Evolutionary conservation across 192 early-diverging fungal genomes (phyloP).

Genomic region (Rhizoclosmatium sp.): DNA sequence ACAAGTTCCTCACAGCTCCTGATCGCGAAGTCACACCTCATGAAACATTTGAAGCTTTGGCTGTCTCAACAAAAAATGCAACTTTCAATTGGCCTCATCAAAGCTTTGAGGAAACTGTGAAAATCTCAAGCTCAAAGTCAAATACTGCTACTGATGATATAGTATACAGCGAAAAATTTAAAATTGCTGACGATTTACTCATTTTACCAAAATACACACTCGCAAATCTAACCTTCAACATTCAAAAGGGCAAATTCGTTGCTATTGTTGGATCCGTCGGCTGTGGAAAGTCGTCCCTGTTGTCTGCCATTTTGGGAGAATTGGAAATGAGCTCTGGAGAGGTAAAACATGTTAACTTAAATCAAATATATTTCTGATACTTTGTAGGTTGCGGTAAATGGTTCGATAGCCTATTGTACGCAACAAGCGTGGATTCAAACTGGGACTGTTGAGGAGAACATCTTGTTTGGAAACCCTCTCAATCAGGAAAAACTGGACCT

Average conservation of each 20-base stretch:
- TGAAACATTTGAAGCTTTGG: too few species aligned
- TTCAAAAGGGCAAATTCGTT: conserved; percentile 61
- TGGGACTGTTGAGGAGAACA: conserved; percentile 55
- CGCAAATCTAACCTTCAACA: conserved; percentile 42
- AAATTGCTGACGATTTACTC: too few species aligned
- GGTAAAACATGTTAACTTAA: neutral
- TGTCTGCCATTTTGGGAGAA: conserved; percentile 81
- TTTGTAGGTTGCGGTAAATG: neutral
- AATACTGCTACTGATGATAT: too few species aligned
- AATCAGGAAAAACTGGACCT: conserved; percentile 43
- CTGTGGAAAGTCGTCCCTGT: conserved; percentile 79
- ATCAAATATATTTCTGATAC: neutral
- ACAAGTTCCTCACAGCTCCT: too few species aligned
- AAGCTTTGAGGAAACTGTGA: neutral
- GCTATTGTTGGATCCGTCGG: conserved; percentile 80
- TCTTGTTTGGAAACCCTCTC: conserved; percentile 50
- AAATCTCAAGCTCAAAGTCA: neutral
- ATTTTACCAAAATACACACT: too few species aligned
- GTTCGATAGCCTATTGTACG: conserved; percentile 50
- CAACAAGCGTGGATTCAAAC: conserved; percentile 54
- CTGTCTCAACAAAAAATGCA: too few species aligned
- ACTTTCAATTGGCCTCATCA: neutral
- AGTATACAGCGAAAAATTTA: too few species aligned
- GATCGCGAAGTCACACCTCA: too few species aligned
- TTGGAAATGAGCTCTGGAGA: conserved; percentile 62